Conservation (phyloP, 108 stramenopile genomes). For the Conticribra weissflogii region DNA sequence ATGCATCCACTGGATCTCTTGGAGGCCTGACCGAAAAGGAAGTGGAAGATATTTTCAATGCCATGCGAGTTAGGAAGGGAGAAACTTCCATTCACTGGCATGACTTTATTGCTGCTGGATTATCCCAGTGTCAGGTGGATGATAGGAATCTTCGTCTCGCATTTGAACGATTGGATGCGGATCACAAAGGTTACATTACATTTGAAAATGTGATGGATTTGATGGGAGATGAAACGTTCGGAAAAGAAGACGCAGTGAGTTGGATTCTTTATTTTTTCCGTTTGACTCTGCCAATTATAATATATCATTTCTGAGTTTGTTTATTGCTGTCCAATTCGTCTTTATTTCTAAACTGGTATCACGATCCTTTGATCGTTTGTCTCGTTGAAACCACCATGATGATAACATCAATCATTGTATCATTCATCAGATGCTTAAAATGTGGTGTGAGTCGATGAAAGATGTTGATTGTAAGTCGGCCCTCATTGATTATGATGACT, state of each 20-base stretch:
- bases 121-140: slow-evolving; percentile 86
- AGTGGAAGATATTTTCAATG: slow-evolving; percentile 90
- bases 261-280: too few species aligned
- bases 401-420: too few species aligned
- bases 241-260: slow-evolving; percentile 74
- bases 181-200: slow-evolving; percentile 89
- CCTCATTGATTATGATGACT: slow-evolving; percentile 80
- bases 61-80: slow-evolving; percentile 82
- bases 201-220: slow-evolving; percentile 90
- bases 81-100: slow-evolving; percentile 86
- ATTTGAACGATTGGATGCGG: slow-evolving; percentile 84
- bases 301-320: too few species aligned
- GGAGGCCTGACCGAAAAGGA: slow-evolving; percentile 87
- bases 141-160: slow-evolving; percentile 87
- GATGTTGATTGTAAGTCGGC: slow-evolving; percentile 61
- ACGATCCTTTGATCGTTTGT: too few species aligned
- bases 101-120: slow-evolving; percentile 89
- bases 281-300: too few species aligned
- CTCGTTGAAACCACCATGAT: too few species aligned
- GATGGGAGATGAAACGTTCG: slow-evolving; percentile 71
- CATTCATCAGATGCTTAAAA: slow-evolving; percentile 75
- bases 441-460: slow-evolving; percentile 83
- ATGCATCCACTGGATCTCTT: slow-evolving; percentile 84
- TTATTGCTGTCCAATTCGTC: too few species aligned
- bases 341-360: too few species aligned